Conservation (phyloP, 140 eudicot genomes). For the Flaveria floridana region DNA sequence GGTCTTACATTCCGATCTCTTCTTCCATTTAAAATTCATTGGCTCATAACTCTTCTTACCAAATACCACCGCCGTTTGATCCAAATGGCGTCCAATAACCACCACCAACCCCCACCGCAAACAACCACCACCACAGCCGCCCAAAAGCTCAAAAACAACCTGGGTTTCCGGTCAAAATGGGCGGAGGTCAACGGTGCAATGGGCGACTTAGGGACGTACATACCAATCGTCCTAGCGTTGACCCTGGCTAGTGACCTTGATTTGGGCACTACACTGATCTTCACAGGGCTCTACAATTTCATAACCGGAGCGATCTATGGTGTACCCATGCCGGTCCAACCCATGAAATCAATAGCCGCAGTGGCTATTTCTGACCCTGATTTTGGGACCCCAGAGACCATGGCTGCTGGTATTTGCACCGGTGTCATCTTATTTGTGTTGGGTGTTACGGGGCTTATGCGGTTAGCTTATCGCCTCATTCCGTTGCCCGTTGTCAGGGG, state of each 20-base stretch:
- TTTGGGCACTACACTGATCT: conserved; percentile 71
- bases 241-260: conserved; percentile 69
- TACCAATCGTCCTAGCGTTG: conserved; percentile 72
- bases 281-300: conserved; percentile 75
- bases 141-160: conserved; percentile 41
- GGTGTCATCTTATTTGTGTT: conserved; percentile 46
- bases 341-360: conserved; percentile 89
- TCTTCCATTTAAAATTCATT: background rate
- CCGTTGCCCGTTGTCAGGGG: conserved; percentile 92
- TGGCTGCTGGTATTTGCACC: conserved; percentile 90
- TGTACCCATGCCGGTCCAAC: conserved; percentile 95
- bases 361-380: conserved; percentile 66
- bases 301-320: conserved; percentile 75
- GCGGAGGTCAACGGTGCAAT: conserved; percentile 77
- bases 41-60: background rate
- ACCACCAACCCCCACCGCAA: conserved; percentile 30
- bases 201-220: conserved; percentile 92
- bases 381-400: conserved; percentile 68
- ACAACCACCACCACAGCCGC: conserved; percentile 29
- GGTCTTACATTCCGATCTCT: background rate
- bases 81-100: conserved; percentile 34
- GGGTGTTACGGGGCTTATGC: conserved; percentile 80
- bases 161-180: conserved; percentile 65
- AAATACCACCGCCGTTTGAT: background rate
- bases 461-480: conserved; percentile 54